phyloP scores from a whole-genome alignment of 2,329 filamentous ascomycete species.

The Coniochaeta prunicola region DNA sequence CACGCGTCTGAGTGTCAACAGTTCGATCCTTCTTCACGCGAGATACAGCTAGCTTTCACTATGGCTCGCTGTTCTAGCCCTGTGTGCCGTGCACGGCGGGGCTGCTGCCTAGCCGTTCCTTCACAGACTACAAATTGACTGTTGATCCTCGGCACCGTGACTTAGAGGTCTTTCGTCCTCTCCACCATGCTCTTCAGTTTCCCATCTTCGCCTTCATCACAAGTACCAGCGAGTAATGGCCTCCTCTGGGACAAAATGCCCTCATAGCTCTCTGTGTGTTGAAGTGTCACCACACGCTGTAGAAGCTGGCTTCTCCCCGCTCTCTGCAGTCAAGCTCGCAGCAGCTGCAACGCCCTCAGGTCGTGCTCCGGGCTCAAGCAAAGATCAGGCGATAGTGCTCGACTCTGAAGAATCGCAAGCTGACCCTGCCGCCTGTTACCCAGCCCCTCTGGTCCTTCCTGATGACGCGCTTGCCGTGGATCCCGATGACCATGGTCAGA shows the following conservation, averaged over 20 bases:
- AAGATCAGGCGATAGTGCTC: background rate
- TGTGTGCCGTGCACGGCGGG: background rate
- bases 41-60: background rate
- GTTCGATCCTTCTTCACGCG: background rate
- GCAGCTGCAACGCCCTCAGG: background rate
- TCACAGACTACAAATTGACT: background rate
- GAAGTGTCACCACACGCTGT: background rate
- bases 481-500: constrained; percentile 43
- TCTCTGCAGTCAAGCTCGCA: background rate
- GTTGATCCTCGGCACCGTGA: background rate
- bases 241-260: background rate
- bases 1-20: background rate
- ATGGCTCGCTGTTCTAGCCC: background rate
- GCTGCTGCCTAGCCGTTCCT: background rate
- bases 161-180: background rate
- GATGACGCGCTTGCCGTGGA: constrained; percentile 50
- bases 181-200: background rate
- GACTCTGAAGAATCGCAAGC: background rate
- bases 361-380: background rate
- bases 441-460: constrained; percentile 42
- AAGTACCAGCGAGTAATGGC: background rate
- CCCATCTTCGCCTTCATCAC: background rate
- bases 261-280: background rate
- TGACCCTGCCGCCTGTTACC: background rate
- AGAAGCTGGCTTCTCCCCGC: background rate